A percentile compares a stretch with the other conserved stretches of the same genome.
Conservation (phyloP, 768 basidiomycete species). For the Coprinopsis marcescibilis region DNA sequence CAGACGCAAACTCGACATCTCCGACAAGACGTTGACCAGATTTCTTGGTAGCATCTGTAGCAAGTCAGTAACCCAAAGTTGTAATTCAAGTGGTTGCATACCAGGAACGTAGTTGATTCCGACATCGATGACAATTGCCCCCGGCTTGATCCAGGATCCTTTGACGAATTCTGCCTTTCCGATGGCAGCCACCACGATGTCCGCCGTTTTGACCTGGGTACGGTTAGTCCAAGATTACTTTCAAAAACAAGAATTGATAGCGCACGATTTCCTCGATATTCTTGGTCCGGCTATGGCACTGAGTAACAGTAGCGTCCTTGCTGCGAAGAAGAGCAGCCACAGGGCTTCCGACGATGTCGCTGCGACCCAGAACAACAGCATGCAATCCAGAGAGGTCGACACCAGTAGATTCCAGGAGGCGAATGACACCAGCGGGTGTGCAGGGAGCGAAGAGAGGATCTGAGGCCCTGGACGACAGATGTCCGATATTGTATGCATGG, state of each 20-base stretch:
- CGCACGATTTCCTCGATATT: conserved; percentile 75
- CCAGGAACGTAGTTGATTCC: conserved; percentile 96
- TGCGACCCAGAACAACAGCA: conserved; percentile 91
- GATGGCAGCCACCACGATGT: conserved; percentile 95
- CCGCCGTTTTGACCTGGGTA: conserved; percentile 74
- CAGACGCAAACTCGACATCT: conserved; percentile 84
- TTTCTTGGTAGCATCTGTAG: conserved; percentile 80
- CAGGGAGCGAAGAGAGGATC: conserved; percentile 90
- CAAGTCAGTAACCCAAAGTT: not conserved
- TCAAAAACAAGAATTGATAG: conserved; percentile 6
- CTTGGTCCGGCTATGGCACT: conserved; percentile 90
- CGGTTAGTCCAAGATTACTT: not conserved
- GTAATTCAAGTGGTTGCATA: conserved; percentile 19
- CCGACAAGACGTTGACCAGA: conserved; percentile 94
- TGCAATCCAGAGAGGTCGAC: conserved; percentile 70
- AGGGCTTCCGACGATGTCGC: conserved; percentile 96
- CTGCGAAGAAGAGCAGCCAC: conserved; percentile 87
- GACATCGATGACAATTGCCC: conserved; percentile 94
- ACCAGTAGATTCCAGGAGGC: conserved; percentile 83
- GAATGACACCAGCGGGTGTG: conserved; percentile 90
- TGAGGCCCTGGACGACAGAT: conserved; percentile 85
- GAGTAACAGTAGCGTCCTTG: conserved; percentile 93
- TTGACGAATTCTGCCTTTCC: conserved; percentile 88
- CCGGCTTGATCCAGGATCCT: conserved; percentile 93
- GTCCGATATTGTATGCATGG: conserved; percentile 97